Base-by-base conservation (phyloP, 2,329 filamentous ascomycete species). In the Aureobasidium sp. region DNA sequence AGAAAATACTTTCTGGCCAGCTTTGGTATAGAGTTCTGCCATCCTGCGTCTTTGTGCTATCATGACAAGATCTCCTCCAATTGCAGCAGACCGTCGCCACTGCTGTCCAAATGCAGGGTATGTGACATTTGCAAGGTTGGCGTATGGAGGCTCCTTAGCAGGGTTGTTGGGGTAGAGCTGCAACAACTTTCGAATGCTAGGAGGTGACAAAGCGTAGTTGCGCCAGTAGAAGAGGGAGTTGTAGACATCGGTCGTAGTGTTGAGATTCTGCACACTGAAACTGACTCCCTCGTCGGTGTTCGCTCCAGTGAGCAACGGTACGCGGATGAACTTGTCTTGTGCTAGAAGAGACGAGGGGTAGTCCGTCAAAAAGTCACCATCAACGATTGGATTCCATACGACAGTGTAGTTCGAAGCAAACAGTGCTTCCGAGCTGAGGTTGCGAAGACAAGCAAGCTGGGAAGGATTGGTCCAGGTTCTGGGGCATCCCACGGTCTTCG, bases 141-240 rank as follows among this genome's bases (percentile, higher is more conserved):
- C 70, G 64, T 75, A 76, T 0, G 81, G 81, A 36, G 78, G 74
- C 55, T 79, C 74, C 7, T 77, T 66, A 34, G 78, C 75, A 1
- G 81, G 80, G 49, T 80, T 74, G 63, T 81, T 74, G 0, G 80
- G 79, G 62, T 82, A 82, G 0, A 81, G 71, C 22, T 77, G 73
- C 8, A 82, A 71, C 0, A 82, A 70, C 36, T 69, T 73, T 14
- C 74, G 70, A 15, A 78, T 77, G 1, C 76, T 78, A 0, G 76
- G 73, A 3, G 79, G 75, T 1, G 77, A 78, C 14, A 81, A 70
- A 0, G 75, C 74, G 62, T 81, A 82, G 45, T 74, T 75, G 15
- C 78, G 71, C 75, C 79, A 81, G n/a, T 66, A 67, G 61, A 76
- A 68, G 25, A 78, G 70, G 15, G 70, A 70, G 52, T 75, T 68